Percentiles rank a stretch among this genome's conserved stretches.
Conservation (phyloP, 2,329 filamentous ascomycete genomes). For the Tothia fuscella region DNA sequence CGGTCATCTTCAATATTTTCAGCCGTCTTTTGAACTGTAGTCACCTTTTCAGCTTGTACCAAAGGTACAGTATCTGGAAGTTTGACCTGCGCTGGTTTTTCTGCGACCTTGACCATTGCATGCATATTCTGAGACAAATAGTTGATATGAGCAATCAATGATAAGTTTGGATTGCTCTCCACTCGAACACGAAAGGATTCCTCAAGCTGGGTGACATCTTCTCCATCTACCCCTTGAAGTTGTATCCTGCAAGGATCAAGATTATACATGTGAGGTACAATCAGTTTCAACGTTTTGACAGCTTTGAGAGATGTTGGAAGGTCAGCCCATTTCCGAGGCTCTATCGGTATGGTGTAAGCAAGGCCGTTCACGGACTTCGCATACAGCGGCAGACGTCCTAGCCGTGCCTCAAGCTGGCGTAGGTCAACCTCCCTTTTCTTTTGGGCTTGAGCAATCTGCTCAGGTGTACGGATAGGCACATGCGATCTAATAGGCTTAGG, state of each 20-base stretch:
- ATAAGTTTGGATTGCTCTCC: constrained; percentile 45
- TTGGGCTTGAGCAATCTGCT: constrained; percentile 36
- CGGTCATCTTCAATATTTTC: constrained; percentile 19
- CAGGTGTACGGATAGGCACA: not conserved
- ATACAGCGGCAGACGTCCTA: constrained; percentile 56
- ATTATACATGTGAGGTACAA: constrained; percentile 61
- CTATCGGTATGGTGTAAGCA: constrained; percentile 58
- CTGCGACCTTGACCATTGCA: constrained; percentile 35
- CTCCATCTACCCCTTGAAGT: constrained; percentile 49
- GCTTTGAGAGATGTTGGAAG: constrained; percentile 50
- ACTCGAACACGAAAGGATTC: constrained; percentile 51
- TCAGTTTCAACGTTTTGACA: constrained; percentile 53
- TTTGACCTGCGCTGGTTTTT: not conserved
- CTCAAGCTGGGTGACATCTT: constrained; percentile 52
- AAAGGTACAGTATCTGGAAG: not conserved
- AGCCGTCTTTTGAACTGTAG: not conserved
- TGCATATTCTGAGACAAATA: constrained; percentile 62
- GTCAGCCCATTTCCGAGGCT: constrained; percentile 48
- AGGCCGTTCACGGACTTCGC: constrained; percentile 58
- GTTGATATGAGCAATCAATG: constrained; percentile 62
- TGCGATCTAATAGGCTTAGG: not conserved
- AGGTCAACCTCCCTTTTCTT: constrained; percentile 52
- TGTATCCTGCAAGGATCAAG: constrained; percentile 55
- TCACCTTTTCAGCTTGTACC: not conserved
- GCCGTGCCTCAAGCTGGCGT: constrained; percentile 61